phyloP scores from a whole-genome alignment of 208 protist genomes.

The Acanthamoeba culbertsoni region DNA sequence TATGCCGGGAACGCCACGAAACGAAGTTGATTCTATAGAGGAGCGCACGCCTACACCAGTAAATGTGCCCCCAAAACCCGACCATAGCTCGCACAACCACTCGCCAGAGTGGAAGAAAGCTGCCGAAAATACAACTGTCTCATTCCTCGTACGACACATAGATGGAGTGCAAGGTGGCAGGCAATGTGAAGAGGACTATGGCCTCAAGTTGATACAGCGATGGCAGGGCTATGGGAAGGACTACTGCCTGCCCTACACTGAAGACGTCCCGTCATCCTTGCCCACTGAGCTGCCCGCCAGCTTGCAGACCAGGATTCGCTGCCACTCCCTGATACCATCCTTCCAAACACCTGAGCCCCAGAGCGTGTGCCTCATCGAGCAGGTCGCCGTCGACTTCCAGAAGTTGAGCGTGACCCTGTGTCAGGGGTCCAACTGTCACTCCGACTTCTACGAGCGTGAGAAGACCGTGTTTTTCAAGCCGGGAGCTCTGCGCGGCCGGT shows the following conservation, averaged over 20 bases:
- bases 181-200: conserved; percentile 43
- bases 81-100: conserved; percentile 7
- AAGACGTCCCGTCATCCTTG: background rate
- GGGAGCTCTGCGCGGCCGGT: background rate
- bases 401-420: background rate
- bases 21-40: too few species aligned
- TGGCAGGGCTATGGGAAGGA: conserved; percentile 20
- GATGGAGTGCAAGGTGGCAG: background rate
- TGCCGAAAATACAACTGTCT: background rate
- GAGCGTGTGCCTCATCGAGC: background rate
- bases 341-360: background rate
- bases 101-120: background rate
- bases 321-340: conserved; percentile 14
- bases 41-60: too few species aligned
- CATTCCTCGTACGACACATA: background rate
- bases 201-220: background rate
- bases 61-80: too few species aligned
- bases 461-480: conserved; percentile 8
- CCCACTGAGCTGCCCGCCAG: background rate
- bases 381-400: background rate
- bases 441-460: conserved; percentile 30
- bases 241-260: background rate
- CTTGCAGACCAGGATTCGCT: background rate
- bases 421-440: background rate
- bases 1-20: too few species aligned